Base-by-base conservation (phyloP, 805 yeast species). In the Saitoella complicata region DNA sequence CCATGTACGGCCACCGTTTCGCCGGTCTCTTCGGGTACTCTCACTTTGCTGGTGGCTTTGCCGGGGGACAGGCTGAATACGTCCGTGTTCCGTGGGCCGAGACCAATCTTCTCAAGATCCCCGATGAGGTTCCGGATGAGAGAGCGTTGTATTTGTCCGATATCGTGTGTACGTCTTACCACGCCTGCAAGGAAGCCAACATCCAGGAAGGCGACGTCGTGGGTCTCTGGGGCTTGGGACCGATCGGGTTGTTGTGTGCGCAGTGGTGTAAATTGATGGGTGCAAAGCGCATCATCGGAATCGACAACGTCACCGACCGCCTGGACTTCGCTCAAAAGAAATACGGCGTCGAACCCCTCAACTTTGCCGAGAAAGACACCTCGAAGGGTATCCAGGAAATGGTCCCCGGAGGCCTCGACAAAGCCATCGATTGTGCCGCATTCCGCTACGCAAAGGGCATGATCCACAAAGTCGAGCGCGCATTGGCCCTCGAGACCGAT, bases 41-140 rank as follows among this genome's bases (percentile, higher is more conserved):
- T 12, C 38, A 44, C 33, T 41, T 44, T 12, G 37, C 37, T 38
- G 53, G 53, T 37, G 76, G 74, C 0, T 59, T 74, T 31, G 71
- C 73, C 49, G 80, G 80, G 2, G 77, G 75, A 1, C 80, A 75
- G 52, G 79, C 80, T 1, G 78, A 75, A 54, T 75, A 67, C 51
- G 74, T 73, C n/a, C 57, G 75, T 30, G 68, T 75, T 13, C 80
- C 80, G 6, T 66, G 59, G 48, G 80, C 80, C 4, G 71, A 66
- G 39, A 59, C 69, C 7, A 71, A 75, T 1, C 60, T 75, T 51
- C 64, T 65, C 44, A 66, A 61, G 34, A 66, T 68, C 42, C 76
- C 76, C 4, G 31, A 38, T 10, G 29, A 42, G 29, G 37, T 50
- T 5, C 43, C 47, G 32, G 53, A 50, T 37, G 47, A 41, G 33